Conservation (phyloP, 176 grass and related monocot species). For the Paspalum notatum region DNA sequence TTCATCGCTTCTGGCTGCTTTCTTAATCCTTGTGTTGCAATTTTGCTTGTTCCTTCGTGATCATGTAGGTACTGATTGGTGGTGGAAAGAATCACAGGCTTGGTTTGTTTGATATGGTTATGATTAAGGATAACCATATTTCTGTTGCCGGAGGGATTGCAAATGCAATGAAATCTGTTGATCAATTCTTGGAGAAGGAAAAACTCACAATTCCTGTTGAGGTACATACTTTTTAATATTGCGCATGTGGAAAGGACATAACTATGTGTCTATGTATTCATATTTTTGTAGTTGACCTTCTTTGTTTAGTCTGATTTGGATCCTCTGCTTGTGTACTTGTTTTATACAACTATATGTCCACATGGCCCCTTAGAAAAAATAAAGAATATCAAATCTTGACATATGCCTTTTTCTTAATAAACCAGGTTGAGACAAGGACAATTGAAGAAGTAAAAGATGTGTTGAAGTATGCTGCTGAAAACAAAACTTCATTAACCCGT, state of each 20-base stretch:
- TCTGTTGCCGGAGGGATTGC: constrained; percentile 83
- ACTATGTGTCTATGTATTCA: neutral
- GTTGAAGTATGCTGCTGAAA: constrained; percentile 69
- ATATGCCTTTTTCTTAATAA: neutral
- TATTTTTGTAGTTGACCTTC: neutral
- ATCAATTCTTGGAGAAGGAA: constrained; percentile 71
- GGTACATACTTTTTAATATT: constrained; percentile 67
- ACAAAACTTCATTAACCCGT: constrained; percentile 76
- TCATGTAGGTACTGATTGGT: constrained; percentile 81
- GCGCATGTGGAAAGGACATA: neutral
- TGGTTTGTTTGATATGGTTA: constrained; percentile 99
- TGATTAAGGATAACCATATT: constrained; percentile 99
- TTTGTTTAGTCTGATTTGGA: neutral
- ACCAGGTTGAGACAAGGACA: constrained; percentile 95
- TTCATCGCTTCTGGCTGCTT: constrained; percentile 7
- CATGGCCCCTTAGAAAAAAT: neutral
- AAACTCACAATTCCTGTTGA: constrained; percentile 80
- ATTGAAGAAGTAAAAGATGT: constrained; percentile 81
- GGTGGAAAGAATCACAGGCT: constrained; percentile 95
- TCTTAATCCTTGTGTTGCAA: constrained; percentile 8
- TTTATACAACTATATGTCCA: neutral
- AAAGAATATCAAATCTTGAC: neutral
- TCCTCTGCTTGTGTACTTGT: neutral
- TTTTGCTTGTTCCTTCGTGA: neutral
- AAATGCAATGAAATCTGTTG: constrained; percentile 87